phyloP scores from a whole-genome alignment of 2,329 filamentous ascomycete species.

The Aspergillus sp. region DNA sequence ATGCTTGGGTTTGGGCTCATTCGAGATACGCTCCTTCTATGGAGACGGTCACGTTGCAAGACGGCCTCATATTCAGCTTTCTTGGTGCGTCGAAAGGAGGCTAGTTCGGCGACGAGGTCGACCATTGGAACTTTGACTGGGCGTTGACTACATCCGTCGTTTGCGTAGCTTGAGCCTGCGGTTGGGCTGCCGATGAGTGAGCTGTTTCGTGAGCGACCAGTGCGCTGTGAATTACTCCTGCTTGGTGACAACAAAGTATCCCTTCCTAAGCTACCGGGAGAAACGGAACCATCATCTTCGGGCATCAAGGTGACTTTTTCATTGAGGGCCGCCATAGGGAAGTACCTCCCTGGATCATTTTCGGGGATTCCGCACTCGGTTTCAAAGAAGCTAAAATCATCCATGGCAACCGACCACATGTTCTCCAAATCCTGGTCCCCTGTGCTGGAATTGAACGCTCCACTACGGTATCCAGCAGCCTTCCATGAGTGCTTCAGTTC shows the following conservation, averaged over 20 bases:
- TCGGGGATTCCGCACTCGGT: constrained; percentile 49
- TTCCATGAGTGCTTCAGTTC: constrained; percentile 27
- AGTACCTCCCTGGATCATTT: constrained; percentile 37
- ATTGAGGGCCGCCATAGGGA: constrained; percentile 38
- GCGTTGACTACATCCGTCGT: neutral
- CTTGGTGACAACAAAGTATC: constrained; percentile 9
- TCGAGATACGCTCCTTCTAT: constrained; percentile 2
- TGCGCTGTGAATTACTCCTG: neutral
- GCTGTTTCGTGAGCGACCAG: neutral
- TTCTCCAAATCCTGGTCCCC: constrained; percentile 54
- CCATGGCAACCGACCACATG: constrained; percentile 52
- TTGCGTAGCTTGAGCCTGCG: constrained; percentile 1
- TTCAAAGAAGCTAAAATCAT: constrained; percentile 58
- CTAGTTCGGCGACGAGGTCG: constrained; percentile 50
- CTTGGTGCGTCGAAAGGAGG: constrained; percentile 47
- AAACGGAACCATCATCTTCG: constrained; percentile 22
- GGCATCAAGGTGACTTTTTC: constrained; percentile 39
- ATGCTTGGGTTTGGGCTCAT: constrained; percentile 10
- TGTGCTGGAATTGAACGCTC: constrained; percentile 48
- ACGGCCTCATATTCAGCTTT: constrained; percentile 44
- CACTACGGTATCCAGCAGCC: constrained; percentile 40
- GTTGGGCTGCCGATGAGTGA: constrained; percentile 3
- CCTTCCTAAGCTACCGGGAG: constrained; percentile 10
- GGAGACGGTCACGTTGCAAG: constrained; percentile 5
- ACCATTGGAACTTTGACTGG: constrained; percentile 19